Percentiles rank a stretch among this genome's conserved stretches.
Evolutionary conservation across 1,284 basidiomycete genomes (phyloP).

Genomic region (Thecaphora frezii): DNA sequence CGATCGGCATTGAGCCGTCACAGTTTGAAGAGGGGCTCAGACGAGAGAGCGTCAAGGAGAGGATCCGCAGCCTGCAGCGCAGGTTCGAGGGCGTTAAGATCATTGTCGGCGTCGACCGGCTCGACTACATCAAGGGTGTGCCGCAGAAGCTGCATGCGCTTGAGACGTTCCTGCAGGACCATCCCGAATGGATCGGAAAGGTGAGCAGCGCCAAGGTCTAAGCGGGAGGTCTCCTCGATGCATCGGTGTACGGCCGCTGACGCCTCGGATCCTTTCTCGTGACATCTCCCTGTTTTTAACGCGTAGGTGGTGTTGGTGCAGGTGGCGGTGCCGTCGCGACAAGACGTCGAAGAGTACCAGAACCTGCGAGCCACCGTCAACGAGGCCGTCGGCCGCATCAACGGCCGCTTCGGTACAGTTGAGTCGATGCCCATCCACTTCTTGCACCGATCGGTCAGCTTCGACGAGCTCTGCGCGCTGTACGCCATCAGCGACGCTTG

Average conservation of each 20-base stretch:
- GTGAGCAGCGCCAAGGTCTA: constrained; percentile 59
- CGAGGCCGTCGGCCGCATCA: constrained; percentile 95
- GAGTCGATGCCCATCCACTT: constrained; percentile 99
- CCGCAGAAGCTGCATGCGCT: constrained; percentile 96
- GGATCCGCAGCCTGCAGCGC: constrained; percentile 79
- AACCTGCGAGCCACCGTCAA: constrained; percentile 94
- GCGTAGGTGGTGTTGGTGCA: constrained; percentile 88
- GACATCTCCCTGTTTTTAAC: not conserved
- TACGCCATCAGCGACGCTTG: constrained; percentile 97
- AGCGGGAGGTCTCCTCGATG: too few species aligned
- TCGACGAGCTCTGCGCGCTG: constrained; percentile 93
- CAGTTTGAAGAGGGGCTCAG: constrained; percentile 85
- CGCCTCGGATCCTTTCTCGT: too few species aligned
- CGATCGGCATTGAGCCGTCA: constrained; percentile 93
- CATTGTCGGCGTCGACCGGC: constrained; percentile 94
- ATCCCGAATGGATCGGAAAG: constrained; percentile 99
- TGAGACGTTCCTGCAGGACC: constrained; percentile 92
- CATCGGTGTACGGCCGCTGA: too few species aligned
- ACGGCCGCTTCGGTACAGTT: constrained; percentile 95
- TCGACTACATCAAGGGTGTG: constrained; percentile 99
- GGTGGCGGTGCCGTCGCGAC: constrained; percentile 92
- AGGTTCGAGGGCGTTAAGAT: constrained; percentile 93
- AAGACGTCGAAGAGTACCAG: constrained; percentile 99
- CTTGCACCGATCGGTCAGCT: constrained; percentile 79
- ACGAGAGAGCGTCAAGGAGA: constrained; percentile 74